Base-by-base conservation (phyloP, 805 yeast genomes). In the Metschnikowia kofuensis region DNA sequence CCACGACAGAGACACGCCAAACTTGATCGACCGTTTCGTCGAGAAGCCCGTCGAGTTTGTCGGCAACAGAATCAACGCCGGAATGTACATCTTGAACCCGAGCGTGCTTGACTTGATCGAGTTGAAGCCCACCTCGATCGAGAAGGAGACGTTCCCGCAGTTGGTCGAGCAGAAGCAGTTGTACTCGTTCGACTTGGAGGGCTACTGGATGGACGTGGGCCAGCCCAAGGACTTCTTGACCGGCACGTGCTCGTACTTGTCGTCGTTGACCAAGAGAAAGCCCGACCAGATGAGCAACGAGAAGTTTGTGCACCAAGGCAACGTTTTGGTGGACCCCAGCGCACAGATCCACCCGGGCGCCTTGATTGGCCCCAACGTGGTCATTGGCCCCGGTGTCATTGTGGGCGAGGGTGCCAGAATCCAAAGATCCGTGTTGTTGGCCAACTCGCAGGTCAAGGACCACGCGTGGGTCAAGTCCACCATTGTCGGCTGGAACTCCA, bases 161-260 rank as follows among this genome's bases (percentile, higher is more conserved):
- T 82, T 94, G 64, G 97, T 95, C 59, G 95, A 88, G 75, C 77
- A 85, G 68, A 90, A 86, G 67, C 80, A 85, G 53, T 81, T 94
- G 65, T 94, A 85, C 81, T 91, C 98, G 47, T 94, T 88, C 67
- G 99, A 94, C 74, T 83, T 94, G 67, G 97, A 94, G 79, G 98
- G 99, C 59, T 94, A 84, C 88, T 94, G 99, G 99, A 94, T 94
- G 99, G 99, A 94, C 74, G 97, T 94, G 61, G 99, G 99, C 74
- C 99, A 94, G 80, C 99, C 99, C 82, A 94, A 92, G 83, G 99
- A 94, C 76, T 94, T 90, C 85, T 76, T 94, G 58, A 84, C 96
- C 52, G 99, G 99, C 73, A 89, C 97, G 64, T 84, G 90, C 62
- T 78, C 92, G 57, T 94, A 91, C 81, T 80, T 94, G 72, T 80